Base-by-base conservation (phyloP, 1,284 basidiomycete species). In the Cystobasidium sp. region DNA sequence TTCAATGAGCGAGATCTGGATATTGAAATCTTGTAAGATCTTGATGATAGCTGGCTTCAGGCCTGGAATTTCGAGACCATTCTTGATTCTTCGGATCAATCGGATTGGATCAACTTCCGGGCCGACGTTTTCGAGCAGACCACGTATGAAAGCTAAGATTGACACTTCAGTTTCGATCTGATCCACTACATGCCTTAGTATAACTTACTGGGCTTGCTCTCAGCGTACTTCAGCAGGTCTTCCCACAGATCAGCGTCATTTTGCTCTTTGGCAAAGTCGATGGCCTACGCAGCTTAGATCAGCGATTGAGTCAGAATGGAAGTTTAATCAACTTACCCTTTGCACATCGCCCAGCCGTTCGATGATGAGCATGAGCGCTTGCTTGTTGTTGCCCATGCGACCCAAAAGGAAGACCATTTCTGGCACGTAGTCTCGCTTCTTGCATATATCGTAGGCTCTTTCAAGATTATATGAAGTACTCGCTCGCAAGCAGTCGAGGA, bases 321-420 rank as follows among this genome's bases (percentile, higher is more conserved):
- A n/a, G 20, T 31, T 14, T 52, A 16, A n/a, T 14, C 16, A 24
- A n/a, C 87, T 74, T 80, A 91, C 92, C 69, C 93, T 85, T 77
- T 93, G 87, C 1, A 99, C 97, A 81, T 99, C 95, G 0, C 91
- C 93, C 2, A 99, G 85, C 14, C 94, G 87, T 81, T 98, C 94
- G 76, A 99, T 98, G 79, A 99, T 98, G 39, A 99, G 86, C 74
- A 90, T 92, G 75, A 99, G 83, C 0, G 97, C 97, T 79, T 92
- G 88, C 84, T 93, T 95, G 83, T 97, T 97, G 82, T 98, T 93
- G 6, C 97, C 97, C 91, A 98, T 97, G 10, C 93, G 88, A 0
- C 97, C 97, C 0, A 99, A 88, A 0, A 99, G 86, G 84, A 97
- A 99, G 7, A 99, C 96, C 92, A 97, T 97, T 83, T 99, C 97